Evolutionary conservation across 192 early-diverging fungal species (phyloP).

Genomic region (Phycomyces nitens): DNA sequence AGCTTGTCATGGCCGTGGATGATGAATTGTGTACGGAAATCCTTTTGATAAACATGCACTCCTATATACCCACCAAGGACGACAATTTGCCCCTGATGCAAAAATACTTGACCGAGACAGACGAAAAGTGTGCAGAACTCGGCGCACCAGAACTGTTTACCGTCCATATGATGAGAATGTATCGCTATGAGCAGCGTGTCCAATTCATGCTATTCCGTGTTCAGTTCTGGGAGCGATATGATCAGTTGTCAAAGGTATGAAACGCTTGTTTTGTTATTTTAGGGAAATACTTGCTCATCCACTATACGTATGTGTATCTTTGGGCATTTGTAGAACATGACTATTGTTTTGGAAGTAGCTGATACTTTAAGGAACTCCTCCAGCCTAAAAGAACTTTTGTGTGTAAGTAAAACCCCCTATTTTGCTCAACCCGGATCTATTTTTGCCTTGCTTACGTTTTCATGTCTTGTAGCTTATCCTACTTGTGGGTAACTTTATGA

Average conservation of each 20-base stretch:
- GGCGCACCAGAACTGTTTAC: constrained; percentile 68
- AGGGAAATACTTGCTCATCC: background rate
- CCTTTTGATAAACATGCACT: constrained; percentile 60
- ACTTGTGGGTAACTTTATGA: constrained; percentile 83
- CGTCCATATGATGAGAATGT: constrained; percentile 57
- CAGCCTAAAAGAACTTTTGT: constrained; percentile 65
- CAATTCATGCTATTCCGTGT: constrained; percentile 61
- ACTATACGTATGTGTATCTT: background rate
- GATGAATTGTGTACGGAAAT: constrained; percentile 59
- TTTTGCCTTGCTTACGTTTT: background rate
- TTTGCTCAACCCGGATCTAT: background rate
- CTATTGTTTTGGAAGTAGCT: constrained; percentile 56
- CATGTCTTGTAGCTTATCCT: constrained; percentile 50
- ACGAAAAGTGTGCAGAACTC: constrained; percentile 50
- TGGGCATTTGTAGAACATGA: constrained; percentile 50
- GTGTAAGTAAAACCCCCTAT: constrained; percentile 32
- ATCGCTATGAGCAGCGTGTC: constrained; percentile 69
- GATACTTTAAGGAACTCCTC: constrained; percentile 58
- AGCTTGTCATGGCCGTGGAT: constrained; percentile 63
- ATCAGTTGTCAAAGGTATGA: constrained; percentile 54
- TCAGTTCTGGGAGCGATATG: constrained; percentile 61
- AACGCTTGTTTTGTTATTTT: background rate
- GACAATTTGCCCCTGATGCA: constrained; percentile 40
- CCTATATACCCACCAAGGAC: constrained; percentile 65
- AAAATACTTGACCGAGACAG: constrained; percentile 27